Base-by-base conservation (phyloP, 2,329 filamentous ascomycete species). In the Apiospora malaysiana region DNA sequence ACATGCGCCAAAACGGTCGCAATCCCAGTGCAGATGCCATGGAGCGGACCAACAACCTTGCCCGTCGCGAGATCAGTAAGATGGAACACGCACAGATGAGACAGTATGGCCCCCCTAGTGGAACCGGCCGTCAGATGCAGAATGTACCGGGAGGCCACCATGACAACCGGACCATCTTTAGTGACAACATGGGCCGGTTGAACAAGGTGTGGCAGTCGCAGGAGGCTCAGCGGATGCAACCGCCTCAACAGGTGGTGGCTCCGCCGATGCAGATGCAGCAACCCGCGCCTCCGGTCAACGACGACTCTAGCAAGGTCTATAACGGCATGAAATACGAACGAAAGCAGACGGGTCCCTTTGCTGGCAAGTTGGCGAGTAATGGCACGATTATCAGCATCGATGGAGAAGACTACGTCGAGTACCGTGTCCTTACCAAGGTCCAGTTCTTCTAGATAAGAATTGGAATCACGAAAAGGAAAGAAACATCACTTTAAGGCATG, bases 361-460 rank as follows among this genome's bases (percentile, higher is more conserved):
- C 85, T 72, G 89, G 89, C 32, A 90, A 90, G 77, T 85, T 91
- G n/a, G 89, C 90, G 42, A 89, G 87, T 66, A 85, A 88, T 72
- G 87, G 89, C 6, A 86, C 85, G 12, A 88, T 91, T 27, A 85
- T 91, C 75, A 90, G 82, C 66, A 91, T 92, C 71, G 89, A 91
- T 71, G 90, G 89, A 27, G 89, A 91, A 77, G 90, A 91, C 73
- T 92, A 89, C 72, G 89, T 92, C 45, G 90, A 91, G 77, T 91
- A 91, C 73, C 85, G 89, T 1, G 88, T 92, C 1, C 84, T 92
- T 37, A 90, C 87, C 0, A 91, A 90, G 79, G 88, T 89, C 0
- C 86, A 84, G 0, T 91, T 91, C 75, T 91, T 89, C 73, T 90
- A 78, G 42, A 1, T 45, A 3, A 45, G 12, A 6, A 6, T 32